Evolutionary conservation across 2,329 filamentous ascomycete species (phyloP), one percentile per base, ranked within the genome.

Genomic region (Sclerotiophoma versabilis): DNA sequence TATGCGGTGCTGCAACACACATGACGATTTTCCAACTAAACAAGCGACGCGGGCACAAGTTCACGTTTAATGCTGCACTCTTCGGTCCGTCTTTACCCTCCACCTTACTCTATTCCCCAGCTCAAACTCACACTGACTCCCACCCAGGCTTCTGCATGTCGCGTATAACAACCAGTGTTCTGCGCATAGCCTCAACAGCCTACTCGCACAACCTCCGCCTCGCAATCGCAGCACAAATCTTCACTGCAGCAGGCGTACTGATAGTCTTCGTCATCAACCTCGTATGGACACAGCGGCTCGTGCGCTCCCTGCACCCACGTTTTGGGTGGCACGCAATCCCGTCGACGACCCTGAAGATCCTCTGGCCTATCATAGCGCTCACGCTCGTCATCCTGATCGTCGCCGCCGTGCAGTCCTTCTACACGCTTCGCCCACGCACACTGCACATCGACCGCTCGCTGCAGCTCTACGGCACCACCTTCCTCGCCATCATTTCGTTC

Each of bases 241-340:
- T 93, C 67, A 84, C 90, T 55, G 85, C 86, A 34, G 87, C 88
- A 0, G 91, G 90, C 34, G 85, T 92, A 14, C 72, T 95, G 29
- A 72, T 95, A 11, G 78, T 95, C 29, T 93, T 90, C 75, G 76
- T 93, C 66, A 77, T 92, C 74, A 93, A 96, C 76, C 77, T 96
- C 33, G 77, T 95, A 67, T 45, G 49, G 41, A 45, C 49, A 6
- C 49, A 51, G 15, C 32, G 49, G 7, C 80, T 96, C 26, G 73
- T 95, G 17, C 84, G 92, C 51, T 88, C 88, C 4, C 83, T 85
- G 42, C 89, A 93, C 66, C 90, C 91, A 0, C 68, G 72, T 2
- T 71, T 91, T 27, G 91, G 90, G 50, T 93, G 90, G 90, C 81
- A 83, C 56, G 78, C 74, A 17, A 61, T 75, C 2, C 77, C 84